phyloP scores from a whole-genome alignment of 345 rosid species.

The Aegle marmelos region DNA sequence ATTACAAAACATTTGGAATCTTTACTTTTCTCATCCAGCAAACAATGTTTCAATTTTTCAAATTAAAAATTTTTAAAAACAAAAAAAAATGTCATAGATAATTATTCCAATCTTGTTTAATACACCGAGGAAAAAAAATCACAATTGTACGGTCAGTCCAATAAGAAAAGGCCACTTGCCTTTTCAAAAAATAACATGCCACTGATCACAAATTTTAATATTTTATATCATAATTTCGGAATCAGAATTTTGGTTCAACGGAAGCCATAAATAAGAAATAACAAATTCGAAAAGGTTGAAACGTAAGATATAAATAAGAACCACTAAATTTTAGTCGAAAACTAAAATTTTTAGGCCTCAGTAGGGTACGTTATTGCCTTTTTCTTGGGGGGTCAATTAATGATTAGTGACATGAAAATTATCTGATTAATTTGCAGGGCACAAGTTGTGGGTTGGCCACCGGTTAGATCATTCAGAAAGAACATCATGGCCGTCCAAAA shows the following conservation, averaged over 20 bases:
- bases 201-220: no score
- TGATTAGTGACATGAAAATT: not conserved
- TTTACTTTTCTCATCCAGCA: constrained; percentile 30
- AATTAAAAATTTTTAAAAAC: not conserved
- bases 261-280: no score
- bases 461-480: constrained; percentile 70
- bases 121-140: not conserved
- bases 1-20: constrained; percentile 76
- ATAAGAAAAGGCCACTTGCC: no score
- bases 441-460: constrained; percentile 93
- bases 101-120: not conserved
- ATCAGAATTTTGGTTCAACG: no score
- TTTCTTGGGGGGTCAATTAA: not conserved
- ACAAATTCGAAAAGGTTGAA: no score
- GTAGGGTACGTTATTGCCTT: not conserved
- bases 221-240: no score
- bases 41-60: not conserved
- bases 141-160: not conserved
- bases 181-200: no score
- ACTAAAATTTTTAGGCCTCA: no score
- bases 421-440: constrained; percentile 36
- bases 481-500: constrained; percentile 67
- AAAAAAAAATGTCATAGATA: not conserved
- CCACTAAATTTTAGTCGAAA: no score
- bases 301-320: no score